A percentile compares a stretch with the other conserved stretches of the same genome.
These are phyloP conservation scores for Plantago elongata DNA, from an alignment of 257 asterid genomes.

Conservation along the genomic window DNA sequence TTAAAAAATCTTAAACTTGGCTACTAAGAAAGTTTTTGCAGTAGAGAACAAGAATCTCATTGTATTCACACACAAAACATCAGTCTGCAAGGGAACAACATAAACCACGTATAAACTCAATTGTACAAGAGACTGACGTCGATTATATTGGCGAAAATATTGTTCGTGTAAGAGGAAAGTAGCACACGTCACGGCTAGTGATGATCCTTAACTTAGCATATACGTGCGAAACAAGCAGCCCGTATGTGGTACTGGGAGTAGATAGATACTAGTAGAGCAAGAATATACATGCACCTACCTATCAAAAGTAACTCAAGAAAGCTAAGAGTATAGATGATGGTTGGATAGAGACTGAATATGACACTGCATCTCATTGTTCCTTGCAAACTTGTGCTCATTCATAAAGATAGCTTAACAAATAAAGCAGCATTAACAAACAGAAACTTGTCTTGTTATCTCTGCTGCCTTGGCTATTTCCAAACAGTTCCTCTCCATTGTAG, in stretches of 20 bases:
- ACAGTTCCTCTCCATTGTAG: too few relatives aligned
- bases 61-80: neutral
- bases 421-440: neutral
- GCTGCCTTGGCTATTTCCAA: too few relatives aligned
- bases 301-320: too few relatives aligned
- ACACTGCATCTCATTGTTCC: neutral
- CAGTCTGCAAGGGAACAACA: too few relatives aligned
- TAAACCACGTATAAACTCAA: too few relatives aligned
- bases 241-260: neutral
- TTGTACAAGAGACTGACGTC: too few relatives aligned
- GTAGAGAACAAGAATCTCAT: too few relatives aligned
- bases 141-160: too few relatives aligned
- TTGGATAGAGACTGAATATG: constrained; percentile 3
- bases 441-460: neutral
- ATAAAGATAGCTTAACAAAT: neutral
- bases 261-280: neutral
- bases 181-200: too few relatives aligned
- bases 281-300: constrained; percentile 5
- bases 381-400: neutral
- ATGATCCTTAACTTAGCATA: too few relatives aligned
- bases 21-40: neutral
- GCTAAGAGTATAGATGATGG: neutral
- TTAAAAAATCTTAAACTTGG: constrained; percentile 3
- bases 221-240: too few relatives aligned
- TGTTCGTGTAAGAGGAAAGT: too few relatives aligned